Percentiles rank a stretch among this genome's conserved stretches.
phyloP scores from a whole-genome alignment of 2,329 filamentous ascomycete genomes.

The Chaetomium olivaceum region DNA sequence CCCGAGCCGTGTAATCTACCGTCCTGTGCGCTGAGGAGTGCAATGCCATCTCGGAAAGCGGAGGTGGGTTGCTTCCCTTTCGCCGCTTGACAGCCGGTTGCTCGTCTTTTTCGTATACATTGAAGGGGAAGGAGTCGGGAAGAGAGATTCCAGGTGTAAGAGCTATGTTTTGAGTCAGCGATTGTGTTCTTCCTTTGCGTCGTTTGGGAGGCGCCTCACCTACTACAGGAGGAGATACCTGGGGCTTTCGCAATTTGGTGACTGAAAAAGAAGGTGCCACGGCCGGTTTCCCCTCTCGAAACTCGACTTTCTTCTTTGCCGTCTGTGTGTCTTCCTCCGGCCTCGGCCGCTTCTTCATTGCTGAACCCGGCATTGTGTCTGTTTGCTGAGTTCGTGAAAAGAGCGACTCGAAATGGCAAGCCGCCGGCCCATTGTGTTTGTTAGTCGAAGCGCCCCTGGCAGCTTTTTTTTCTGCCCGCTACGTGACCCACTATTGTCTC shows the following conservation, averaged over 20 bases:
- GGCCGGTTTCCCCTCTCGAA: slow-evolving; percentile 13
- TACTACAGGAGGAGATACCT: slow-evolving; percentile 37
- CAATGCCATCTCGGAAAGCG: slow-evolving; percentile 53
- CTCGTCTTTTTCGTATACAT: slow-evolving; percentile 50
- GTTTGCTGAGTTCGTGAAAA: slow-evolving; percentile 8
- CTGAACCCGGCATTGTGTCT: slow-evolving; percentile 27
- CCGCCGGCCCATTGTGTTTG: not conserved
- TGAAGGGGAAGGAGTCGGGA: slow-evolving; percentile 45
- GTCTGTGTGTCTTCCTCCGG: slow-evolving; percentile 23
- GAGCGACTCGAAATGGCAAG: slow-evolving; percentile 4
- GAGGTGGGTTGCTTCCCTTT: slow-evolving; percentile 35
- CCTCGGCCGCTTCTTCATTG: slow-evolving; percentile 30
- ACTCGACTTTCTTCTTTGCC: slow-evolving; percentile 28
- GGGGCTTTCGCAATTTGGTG: slow-evolving; percentile 32
- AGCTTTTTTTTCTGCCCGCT: slow-evolving; percentile 31
- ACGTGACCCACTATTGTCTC: slow-evolving; percentile 4
- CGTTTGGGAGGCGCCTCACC: slow-evolving; percentile 31
- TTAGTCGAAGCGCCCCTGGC: slow-evolving; percentile 5
- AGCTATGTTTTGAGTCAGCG: slow-evolving; percentile 36
- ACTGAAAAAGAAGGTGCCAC: slow-evolving; percentile 26
- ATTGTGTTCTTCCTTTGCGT: not conserved
- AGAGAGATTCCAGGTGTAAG: slow-evolving; percentile 45
- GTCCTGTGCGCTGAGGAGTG: slow-evolving; percentile 59
- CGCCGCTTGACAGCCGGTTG: slow-evolving; percentile 39
- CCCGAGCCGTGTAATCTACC: slow-evolving; percentile 61